A percentile compares a stretch with the other conserved stretches of the same genome.
These are phyloP conservation scores for Dioszegia crocea DNA, from an alignment of 768 basidiomycete species.

Conservation along the genomic window DNA sequence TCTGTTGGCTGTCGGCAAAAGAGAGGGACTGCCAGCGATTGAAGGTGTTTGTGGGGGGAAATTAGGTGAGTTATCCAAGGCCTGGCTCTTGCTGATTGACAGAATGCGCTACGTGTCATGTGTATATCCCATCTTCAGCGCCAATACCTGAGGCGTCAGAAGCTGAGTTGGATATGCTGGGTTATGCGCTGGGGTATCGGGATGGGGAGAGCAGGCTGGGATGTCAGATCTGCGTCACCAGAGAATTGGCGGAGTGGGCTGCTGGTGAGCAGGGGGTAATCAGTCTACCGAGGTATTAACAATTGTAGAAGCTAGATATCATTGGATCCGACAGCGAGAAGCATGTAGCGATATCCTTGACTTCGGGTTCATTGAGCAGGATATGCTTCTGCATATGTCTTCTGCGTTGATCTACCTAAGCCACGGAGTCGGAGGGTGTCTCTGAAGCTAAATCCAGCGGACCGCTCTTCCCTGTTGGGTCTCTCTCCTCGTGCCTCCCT, in stretches of 20 bases:
- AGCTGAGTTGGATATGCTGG: slow-evolving; percentile 46
- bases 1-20: slow-evolving; percentile 37
- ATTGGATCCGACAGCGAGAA: neutral
- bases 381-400: too few species aligned
- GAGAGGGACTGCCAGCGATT: slow-evolving; percentile 34
- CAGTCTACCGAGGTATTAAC: slow-evolving; percentile 37
- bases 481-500: too few species aligned
- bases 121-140: slow-evolving; percentile 29
- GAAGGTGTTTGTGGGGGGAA: slow-evolving; percentile 48
- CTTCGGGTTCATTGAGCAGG: too few species aligned
- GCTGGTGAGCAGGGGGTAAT: slow-evolving; percentile 26
- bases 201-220: slow-evolving; percentile 42
- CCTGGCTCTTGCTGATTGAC: slow-evolving; percentile 6
- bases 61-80: slow-evolving; percentile 24
- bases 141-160: slow-evolving; percentile 33
- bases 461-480: too few species aligned
- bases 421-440: too few species aligned
- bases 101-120: slow-evolving; percentile 50
- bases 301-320: neutral
- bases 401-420: too few species aligned
- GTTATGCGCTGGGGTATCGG: slow-evolving; percentile 38
- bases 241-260: slow-evolving; percentile 37
- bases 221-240: slow-evolving; percentile 43
- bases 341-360: too few species aligned
- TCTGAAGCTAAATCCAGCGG: too few species aligned